Base-by-base conservation (phyloP, 2,329 filamentous ascomycete genomes). In the Ascochyta clinopodiicola region DNA sequence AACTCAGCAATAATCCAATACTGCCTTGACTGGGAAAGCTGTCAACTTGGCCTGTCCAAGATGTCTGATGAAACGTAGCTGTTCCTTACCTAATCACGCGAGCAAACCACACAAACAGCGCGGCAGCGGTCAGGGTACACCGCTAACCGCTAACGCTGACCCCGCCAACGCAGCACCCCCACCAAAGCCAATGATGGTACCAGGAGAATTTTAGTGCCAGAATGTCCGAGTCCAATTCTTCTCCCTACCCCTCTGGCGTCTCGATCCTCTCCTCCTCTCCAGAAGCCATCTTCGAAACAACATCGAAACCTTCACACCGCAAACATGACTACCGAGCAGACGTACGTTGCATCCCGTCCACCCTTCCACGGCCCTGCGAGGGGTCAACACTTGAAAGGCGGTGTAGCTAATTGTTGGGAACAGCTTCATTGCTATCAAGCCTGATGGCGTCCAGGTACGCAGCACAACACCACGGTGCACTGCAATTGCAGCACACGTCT, bases 361-460 rank as follows among this genome's bases (percentile, higher is more conserved):
- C 4, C 15, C n/a, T 25, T 35, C 49, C 46, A 32, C 45, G 46
- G 36, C 34, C 34, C 29, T 29, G 29, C 21, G 40, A 38, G 45
- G 40, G 40, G 45, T 49, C 39, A 34, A 36, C 35, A 31, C 9
- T 37, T 44, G 51, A 44, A 54, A 43, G 15, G 64, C 66, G 62
- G 34, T 46, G 51, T 60, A 62, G 70, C 74, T 54, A 72, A 63
- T 56, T 59, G 51, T 55, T 55, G 51, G 69, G 60, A 55, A 70
- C 75, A 98, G 94, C 85, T 98, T 98, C 91, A 98, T 98, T 87
- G 95, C 95, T 79, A 92, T 99, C 88, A 99, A 99, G 92, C 95
- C 94, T 74, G 95, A 98, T 84, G 95, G 95, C 81, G 95, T 98
- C 83, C 95, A 97, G 89, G 92, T 96, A 88, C 70, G 82, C 48